Conservation (phyloP, 1,139 yeast species). For the Blastobotrys proliferans region DNA sequence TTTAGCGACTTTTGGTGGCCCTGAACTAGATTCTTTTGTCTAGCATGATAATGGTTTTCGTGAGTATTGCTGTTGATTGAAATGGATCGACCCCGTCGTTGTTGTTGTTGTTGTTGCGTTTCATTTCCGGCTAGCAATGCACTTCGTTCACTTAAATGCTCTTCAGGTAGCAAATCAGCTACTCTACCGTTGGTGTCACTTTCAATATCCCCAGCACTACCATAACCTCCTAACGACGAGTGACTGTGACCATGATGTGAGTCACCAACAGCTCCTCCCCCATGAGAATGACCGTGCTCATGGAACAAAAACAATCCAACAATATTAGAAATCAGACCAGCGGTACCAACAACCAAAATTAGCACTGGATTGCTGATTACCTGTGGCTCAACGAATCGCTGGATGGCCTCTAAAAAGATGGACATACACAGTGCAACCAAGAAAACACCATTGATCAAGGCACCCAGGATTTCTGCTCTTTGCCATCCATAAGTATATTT, state of each 20-base stretch:
- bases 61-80: slow-evolving; percentile 26
- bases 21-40: slow-evolving; percentile 25
- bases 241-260: slow-evolving; percentile 9
- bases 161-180: slow-evolving; percentile 22
- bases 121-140: neutral
- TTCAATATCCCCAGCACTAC: neutral
- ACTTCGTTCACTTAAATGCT: neutral
- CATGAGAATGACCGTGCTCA: slow-evolving; percentile 71
- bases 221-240: too few relatives aligned
- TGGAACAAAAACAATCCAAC: slow-evolving; percentile 85
- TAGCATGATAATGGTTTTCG: slow-evolving; percentile 38
- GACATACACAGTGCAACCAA: slow-evolving; percentile 88
- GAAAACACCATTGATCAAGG: slow-evolving; percentile 89
- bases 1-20: slow-evolving; percentile 56
- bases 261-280: slow-evolving; percentile 9
- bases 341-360: slow-evolving; percentile 73
- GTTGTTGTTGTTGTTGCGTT: neutral
- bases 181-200: neutral
- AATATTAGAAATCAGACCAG: slow-evolving; percentile 78
- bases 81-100: slow-evolving; percentile 14
- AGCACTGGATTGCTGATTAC: slow-evolving; percentile 74
- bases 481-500: slow-evolving; percentile 95
- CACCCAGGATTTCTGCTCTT: slow-evolving; percentile 95
- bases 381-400: slow-evolving; percentile 79
- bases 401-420: slow-evolving; percentile 87